phyloP scores from a whole-genome alignment of 106 monocot species.

The Ottelia alismoides region DNA sequence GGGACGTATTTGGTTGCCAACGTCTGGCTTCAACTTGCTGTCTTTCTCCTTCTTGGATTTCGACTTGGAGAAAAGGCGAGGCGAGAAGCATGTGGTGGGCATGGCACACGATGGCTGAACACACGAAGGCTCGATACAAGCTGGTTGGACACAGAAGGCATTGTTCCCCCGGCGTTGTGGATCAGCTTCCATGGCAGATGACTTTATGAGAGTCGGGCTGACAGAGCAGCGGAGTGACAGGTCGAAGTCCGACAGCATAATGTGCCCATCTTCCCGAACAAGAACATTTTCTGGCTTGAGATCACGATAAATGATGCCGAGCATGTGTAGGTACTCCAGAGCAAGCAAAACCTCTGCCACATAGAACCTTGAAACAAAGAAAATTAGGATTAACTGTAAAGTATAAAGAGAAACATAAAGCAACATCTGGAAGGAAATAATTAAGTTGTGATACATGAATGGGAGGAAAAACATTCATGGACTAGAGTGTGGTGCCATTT shows the following conservation, averaged over 20 bases:
- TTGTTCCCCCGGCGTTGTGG: conserved; percentile 3
- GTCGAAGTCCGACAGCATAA: conserved; percentile 9
- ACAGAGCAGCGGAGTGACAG: conserved; percentile 9
- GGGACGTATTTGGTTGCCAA: conserved; percentile 8
- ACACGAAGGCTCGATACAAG: conserved; percentile 12
- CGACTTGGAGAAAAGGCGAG: conserved; percentile 14
- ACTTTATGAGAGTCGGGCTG: conserved; percentile 7
- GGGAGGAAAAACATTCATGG: too few relatives aligned
- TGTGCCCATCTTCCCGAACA: conserved; percentile 8
- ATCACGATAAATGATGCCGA: conserved; percentile 11
- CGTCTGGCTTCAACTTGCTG: neutral
- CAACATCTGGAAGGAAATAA: too few relatives aligned
- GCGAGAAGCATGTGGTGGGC: conserved; percentile 14
- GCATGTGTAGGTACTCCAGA: conserved; percentile 14
- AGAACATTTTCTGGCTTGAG: conserved; percentile 14
- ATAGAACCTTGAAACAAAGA: too few relatives aligned
- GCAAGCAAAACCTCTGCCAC: conserved; percentile 11
- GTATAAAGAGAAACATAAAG: too few relatives aligned
- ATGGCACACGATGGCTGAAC: conserved; percentile 12
- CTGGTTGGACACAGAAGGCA: conserved; percentile 13
- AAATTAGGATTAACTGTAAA: too few relatives aligned
- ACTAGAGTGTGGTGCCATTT: too few relatives aligned
- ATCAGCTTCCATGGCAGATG: conserved; percentile 8
- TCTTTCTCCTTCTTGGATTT: conserved; percentile 10
- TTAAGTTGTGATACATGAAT: too few relatives aligned